phyloP scores from a whole-genome alignment of 192 early-diverging fungal species.

The Spizellomyces sp. region DNA sequence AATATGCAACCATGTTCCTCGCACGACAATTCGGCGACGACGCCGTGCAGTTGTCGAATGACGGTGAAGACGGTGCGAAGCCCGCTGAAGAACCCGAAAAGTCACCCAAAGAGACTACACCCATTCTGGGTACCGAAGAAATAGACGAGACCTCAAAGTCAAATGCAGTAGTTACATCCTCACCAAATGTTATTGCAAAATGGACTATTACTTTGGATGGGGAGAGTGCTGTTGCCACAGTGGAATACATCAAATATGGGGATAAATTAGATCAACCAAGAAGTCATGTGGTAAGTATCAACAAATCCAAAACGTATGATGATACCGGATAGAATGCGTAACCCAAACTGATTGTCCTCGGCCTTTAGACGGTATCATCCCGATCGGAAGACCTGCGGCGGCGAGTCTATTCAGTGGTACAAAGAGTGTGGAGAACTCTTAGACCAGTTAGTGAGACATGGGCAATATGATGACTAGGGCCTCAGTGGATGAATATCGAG shows the following conservation, averaged over 20 bases:
- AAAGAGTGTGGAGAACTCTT: conserved; percentile 15
- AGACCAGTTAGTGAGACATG: conserved; percentile 19
- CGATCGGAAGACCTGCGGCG: conserved; percentile 12
- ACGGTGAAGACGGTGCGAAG: too few species aligned
- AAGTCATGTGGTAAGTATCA: conserved; percentile 7
- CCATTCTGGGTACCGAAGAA: not conserved
- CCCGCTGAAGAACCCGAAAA: not conserved
- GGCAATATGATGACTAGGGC: not conserved
- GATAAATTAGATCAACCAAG: not conserved
- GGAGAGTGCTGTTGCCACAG: not conserved
- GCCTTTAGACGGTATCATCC: conserved; percentile 3
- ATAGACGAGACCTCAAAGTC: not conserved
- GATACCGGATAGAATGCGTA: not conserved
- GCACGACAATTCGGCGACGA: conserved; percentile 4
- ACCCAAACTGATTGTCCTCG: not conserved
- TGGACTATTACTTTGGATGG: conserved; percentile 8
- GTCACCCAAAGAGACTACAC: not conserved
- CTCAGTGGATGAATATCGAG: too few species aligned
- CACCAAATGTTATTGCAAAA: not conserved
- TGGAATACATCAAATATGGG: not conserved
- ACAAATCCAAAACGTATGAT: not conserved
- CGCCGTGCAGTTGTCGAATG: not conserved
- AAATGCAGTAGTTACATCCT: too few species aligned
- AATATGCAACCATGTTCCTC: not conserved
- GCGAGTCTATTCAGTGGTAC: conserved; percentile 4